Evolutionary conservation across 345 rosid genomes (phyloP).

Genomic region (Corymbia maculata): DNA sequence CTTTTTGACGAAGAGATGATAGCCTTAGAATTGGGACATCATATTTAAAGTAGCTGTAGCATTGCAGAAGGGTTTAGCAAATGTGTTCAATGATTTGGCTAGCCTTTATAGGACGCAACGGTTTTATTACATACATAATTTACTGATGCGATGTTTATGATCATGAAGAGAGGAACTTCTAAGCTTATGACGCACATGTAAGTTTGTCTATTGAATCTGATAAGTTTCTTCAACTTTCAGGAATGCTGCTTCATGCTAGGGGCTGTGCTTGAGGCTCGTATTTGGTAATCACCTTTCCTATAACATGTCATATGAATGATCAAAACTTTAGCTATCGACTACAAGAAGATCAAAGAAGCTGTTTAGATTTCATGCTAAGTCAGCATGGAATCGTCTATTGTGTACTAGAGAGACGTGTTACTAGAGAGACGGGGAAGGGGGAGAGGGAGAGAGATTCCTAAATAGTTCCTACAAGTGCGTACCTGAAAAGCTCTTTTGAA

Average conservation of each 20-base stretch:
- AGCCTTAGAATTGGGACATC: not conserved
- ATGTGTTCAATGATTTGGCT: not conserved
- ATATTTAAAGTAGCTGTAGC: not conserved
- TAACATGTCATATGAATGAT: not conserved
- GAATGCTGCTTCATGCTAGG: not conserved
- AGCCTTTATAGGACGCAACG: too few relatives aligned
- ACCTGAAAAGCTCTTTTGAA: not conserved
- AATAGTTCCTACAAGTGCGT: not conserved
- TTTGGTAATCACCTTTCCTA: not conserved
- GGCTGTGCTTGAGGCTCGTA: rapidly evolving
- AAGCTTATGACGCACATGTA: rapidly evolving
- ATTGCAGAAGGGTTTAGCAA: not conserved
- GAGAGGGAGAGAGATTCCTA: not conserved
- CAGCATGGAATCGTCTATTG: not conserved
- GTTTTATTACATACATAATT: not conserved
- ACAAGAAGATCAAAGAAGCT: not conserved
- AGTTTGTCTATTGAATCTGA: not conserved
- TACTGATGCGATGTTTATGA: not conserved
- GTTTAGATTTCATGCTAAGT: not conserved
- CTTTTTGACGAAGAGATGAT: not conserved
- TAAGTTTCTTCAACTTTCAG: not conserved
- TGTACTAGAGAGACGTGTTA: not conserved
- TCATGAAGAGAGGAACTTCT: not conserved
- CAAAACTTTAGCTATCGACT: not conserved
- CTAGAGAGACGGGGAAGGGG: not conserved